These are phyloP conservation scores for Pinus tabuliformis DNA, from an alignment of 75 land plant genomes.

Conservation along the genomic window DNA sequence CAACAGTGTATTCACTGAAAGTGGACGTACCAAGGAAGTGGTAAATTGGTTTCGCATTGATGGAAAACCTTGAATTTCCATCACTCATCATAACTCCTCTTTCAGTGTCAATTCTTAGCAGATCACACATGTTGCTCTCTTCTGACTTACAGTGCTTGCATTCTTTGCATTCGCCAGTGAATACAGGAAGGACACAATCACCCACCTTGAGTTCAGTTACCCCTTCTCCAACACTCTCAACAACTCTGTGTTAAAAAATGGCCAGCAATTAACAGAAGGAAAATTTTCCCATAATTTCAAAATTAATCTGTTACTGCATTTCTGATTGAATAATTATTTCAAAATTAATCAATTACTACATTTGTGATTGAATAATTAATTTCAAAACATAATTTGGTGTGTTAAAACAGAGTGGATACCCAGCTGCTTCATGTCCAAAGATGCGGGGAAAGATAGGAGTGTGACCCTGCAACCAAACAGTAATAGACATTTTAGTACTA, in stretches of 20 bases:
- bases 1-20: slow-evolving; percentile 69
- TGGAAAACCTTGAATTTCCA: slow-evolving; percentile 20
- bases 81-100: slow-evolving; percentile 30
- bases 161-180: slow-evolving; percentile 40
- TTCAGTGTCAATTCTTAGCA: slow-evolving; percentile 12
- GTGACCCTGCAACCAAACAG: neutral
- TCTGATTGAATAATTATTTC: no score
- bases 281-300: no score
- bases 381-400: no score
- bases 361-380: no score
- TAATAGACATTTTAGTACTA: no score
- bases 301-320: no score
- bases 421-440: no score
- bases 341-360: no score
- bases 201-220: slow-evolving; percentile 30
- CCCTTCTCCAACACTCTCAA: slow-evolving; percentile 38
- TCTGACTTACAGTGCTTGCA: slow-evolving; percentile 37
- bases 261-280: no score
- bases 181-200: slow-evolving; percentile 43
- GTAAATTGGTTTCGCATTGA: slow-evolving; percentile 20
- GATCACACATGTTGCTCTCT: slow-evolving; percentile 37
- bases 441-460: no score
- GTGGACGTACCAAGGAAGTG: slow-evolving; percentile 49
- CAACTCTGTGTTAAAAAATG: no score
- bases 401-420: no score